These are phyloP conservation scores for Ceratocystis alfenasii DNA, from an alignment of 2,329 filamentous ascomycete species.

Conservation along the genomic window DNA sequence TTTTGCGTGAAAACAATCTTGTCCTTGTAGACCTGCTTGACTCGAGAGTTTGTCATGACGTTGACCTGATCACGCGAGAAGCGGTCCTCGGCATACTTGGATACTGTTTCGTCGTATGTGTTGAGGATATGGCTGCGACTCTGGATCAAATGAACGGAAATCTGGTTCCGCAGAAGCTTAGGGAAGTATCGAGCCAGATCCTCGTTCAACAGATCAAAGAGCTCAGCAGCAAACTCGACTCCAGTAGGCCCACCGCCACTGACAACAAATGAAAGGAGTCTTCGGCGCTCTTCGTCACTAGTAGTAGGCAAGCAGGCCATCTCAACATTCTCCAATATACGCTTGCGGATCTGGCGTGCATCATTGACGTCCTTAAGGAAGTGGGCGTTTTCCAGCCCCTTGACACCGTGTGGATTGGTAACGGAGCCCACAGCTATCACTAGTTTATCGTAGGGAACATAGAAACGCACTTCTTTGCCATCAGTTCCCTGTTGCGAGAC, in stretches of 20 bases:
- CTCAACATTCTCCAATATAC: slow-evolving; percentile 81
- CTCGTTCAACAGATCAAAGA: slow-evolving; percentile 93
- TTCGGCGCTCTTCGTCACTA: slow-evolving; percentile 69
- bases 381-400: slow-evolving; percentile 83
- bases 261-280: slow-evolving; percentile 88
- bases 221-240: slow-evolving; percentile 92
- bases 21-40: slow-evolving; percentile 75
- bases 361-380: slow-evolving; percentile 95
- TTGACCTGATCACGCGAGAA: slow-evolving; percentile 87
- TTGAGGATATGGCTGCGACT: slow-evolving; percentile 91
- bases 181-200: slow-evolving; percentile 78
- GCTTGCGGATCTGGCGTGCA: slow-evolving; percentile 77
- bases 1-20: slow-evolving; percentile 84
- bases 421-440: slow-evolving; percentile 84
- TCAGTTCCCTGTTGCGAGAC: slow-evolving; percentile 58
- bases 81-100: slow-evolving; percentile 78
- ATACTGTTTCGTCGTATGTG: slow-evolving; percentile 92
- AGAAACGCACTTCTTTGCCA: slow-evolving; percentile 71
- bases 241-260: slow-evolving; percentile 92
- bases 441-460: slow-evolving; percentile 94
- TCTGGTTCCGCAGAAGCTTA: slow-evolving; percentile 84
- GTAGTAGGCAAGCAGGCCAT: slow-evolving; percentile 87
- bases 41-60: slow-evolving; percentile 82
- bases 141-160: slow-evolving; percentile 94
- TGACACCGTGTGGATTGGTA: slow-evolving; percentile 91